Evolutionary conservation across 139 green algal genomes (phyloP), one percentile per base, ranked within the genome.

Genomic region (Parachlorella kessleri): DNA sequence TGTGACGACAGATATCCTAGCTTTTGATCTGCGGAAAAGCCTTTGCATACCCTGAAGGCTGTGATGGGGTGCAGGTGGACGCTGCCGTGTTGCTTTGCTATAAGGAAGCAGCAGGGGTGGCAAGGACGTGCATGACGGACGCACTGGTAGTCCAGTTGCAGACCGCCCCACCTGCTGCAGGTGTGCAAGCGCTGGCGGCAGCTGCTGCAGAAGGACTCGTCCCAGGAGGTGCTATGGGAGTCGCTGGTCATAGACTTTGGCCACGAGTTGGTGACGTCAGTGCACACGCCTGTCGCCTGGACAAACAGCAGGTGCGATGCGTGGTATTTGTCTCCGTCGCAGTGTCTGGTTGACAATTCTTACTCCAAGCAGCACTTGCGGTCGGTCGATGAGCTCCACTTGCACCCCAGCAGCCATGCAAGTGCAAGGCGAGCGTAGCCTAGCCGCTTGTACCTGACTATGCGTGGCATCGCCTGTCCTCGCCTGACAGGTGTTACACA

Each of bases 201-300:
- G 18, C 14, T 91, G 54, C 81, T 93, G 59, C 42, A 66, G 6
- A 81, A 75, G 7, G 78, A 73, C 23, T 75, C 70, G 30, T 42
- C 83, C 30, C 75, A 84, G 73, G 71, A 81, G 28, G 30, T 77
- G 55, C 82, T 86, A 6, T 92, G 82, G 85, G 63, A 79, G 39
- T 55, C 85, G 53, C 67, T 91, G 54, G 72, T 81, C 2, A 48
- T 92, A 1, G 89, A 93, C 64, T 90, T 93, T 80, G 85, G 87
- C 8, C 89, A 93, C 36, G 89, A 93, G 80, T 82, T 93, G 23
- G 83, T 93, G 21, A 93, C 89, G 2, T 53, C 35, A 55, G 67
- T 59, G 14, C 48, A 59, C 48, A 59, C 48, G 14, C 48, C 48
- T 59, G 48, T 59, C 14, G 48, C 48, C 21, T 59, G 48, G 48